Base-by-base conservation (phyloP, 2,329 filamentous ascomycete species). In the Colletotrichum tabaci region DNA sequence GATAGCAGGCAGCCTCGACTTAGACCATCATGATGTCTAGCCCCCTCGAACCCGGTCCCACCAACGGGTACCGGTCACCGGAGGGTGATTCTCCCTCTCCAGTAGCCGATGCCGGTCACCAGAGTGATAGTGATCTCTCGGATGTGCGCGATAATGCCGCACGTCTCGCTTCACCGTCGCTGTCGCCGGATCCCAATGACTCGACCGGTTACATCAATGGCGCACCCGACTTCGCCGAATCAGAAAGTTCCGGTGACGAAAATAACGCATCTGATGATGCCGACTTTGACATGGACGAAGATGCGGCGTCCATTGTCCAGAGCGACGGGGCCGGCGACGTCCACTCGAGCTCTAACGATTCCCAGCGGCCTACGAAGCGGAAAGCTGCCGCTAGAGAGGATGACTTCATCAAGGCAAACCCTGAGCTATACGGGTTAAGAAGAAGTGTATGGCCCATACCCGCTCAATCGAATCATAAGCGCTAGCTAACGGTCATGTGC, bases 351-450 rank as follows among this genome's bases (percentile, higher is more conserved):
- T 96, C 94, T 57, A 88, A 90, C 77, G 91, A 92, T 77, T 93
- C 92, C 53, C 88, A 87, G 74, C 88, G 90, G 79, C 89, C 88
- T 61, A 83, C 87, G 73, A 98, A 98, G 87, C 92, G 95, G 83
- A 93, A 94, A 84, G 82, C 87, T 75, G 81, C 87, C 79, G 80
- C 89, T 47, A 91, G 92, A 62, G 93, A 96, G 77, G 92, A 96
- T 71, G 92, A 95, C 57, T 95, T 91, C 79, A 98, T 98, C 77
- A 89, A 92, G 77, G 93, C 94, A 79, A 97, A 99, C 78, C 96
- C 96, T 55, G 95, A 98, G 83, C 87, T 99, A 10, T 99, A 98
- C 85, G 96, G 96, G 58, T 87, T 99, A 76, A 91, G 96, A 77
- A 90, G 96, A 84, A 99, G 96, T 85, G 95, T 96, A 91, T 74